Conservation (phyloP, 331 rosid species). For the Telfairia occidentalis region DNA sequence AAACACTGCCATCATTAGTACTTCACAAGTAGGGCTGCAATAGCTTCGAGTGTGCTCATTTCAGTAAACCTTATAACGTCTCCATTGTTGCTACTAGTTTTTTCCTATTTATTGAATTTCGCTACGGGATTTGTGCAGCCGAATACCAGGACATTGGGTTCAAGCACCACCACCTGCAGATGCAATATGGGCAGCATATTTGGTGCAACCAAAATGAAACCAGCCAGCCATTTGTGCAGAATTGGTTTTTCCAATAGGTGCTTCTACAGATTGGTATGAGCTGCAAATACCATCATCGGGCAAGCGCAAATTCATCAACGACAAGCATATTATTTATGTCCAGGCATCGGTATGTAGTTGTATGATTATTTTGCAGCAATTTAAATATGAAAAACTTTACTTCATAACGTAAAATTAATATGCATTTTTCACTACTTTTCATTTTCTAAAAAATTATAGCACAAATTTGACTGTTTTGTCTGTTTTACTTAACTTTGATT, state of each 20-base stretch:
- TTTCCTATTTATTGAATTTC: not conserved
- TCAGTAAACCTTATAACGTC: not conserved
- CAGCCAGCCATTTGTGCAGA: not conserved
- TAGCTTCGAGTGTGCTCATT: not conserved
- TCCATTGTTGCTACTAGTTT: not conserved
- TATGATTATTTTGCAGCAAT: not conserved
- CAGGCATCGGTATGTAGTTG: not conserved
- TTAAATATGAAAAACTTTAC: too few species aligned
- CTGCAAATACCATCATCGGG: not conserved
- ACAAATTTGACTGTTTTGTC: too few species aligned
- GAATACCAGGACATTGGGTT: slow-evolving; percentile 86
- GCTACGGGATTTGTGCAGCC: slow-evolving; percentile 32
- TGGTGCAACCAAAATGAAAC: slow-evolving; percentile 46
- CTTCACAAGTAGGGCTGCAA: not conserved
- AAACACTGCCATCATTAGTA: not conserved
- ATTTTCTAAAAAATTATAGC: too few species aligned
- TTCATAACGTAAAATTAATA: too few species aligned
- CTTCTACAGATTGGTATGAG: not conserved
- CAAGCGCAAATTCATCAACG: not conserved
- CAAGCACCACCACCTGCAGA: slow-evolving; percentile 74
- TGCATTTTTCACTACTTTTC: too few species aligned
- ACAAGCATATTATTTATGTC: not conserved
- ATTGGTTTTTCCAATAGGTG: not conserved
- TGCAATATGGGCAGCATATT: slow-evolving; percentile 81
- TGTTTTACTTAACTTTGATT: too few species aligned